A percentile compares a stretch with the other conserved stretches of the same genome.
These are phyloP conservation scores for Penicillium sumatraense DNA, from an alignment of 2,329 filamentous ascomycete genomes.

Conservation along the genomic window DNA sequence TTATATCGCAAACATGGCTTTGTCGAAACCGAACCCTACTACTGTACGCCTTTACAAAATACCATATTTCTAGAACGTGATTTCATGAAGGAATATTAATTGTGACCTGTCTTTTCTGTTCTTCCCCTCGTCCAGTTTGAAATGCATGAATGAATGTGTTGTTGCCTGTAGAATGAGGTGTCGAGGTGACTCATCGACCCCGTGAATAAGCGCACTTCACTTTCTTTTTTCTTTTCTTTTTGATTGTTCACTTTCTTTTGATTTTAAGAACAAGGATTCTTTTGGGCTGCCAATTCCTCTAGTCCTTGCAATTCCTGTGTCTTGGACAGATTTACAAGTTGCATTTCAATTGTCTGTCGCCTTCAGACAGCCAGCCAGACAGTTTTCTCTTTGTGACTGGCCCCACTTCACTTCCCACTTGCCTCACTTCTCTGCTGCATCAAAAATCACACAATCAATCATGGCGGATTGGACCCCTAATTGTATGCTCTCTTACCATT, in stretches of 20 bases:
- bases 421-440: no score
- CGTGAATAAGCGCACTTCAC: constrained; percentile 23
- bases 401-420: not conserved
- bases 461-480: constrained; percentile 38
- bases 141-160: not conserved
- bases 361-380: no score
- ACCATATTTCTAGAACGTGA: constrained; percentile 56
- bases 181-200: constrained; percentile 21
- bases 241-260: not conserved
- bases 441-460: not conserved
- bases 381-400: not conserved
- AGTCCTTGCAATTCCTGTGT: no score
- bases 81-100: not conserved
- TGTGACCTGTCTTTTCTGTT: no score
- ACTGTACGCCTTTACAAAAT: constrained; percentile 58
- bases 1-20: constrained; percentile 60
- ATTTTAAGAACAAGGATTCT: no score
- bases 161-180: constrained; percentile 7
- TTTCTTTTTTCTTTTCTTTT: constrained; percentile 11
- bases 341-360: no score
- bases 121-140: not conserved
- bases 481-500: constrained; percentile 24
- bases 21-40: constrained; percentile 57
- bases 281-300: no score
- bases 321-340: no score